These are phyloP conservation scores for Fusarium sacchari DNA, from an alignment of 2,329 filamentous ascomycete species.

Conservation along the genomic window DNA sequence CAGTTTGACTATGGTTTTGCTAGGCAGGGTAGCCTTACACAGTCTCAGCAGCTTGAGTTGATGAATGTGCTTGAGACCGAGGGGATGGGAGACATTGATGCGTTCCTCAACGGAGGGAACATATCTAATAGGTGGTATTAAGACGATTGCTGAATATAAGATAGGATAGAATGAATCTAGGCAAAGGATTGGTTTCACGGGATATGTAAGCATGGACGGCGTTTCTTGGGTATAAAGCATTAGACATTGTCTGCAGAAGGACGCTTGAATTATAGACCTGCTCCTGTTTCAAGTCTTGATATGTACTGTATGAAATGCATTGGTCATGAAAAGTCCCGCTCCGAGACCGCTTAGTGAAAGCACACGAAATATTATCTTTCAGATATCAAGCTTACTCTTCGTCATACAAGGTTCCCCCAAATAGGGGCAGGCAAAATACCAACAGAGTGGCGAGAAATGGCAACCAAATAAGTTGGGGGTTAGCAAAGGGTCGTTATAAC, in stretches of 20 bases:
- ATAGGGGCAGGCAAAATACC: background rate
- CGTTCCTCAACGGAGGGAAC: conserved; percentile 60
- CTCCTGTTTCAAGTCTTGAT: conserved; percentile 6
- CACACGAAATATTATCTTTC: background rate
- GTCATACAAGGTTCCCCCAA: background rate
- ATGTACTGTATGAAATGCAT: conserved; percentile 1
- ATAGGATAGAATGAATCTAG: conserved; percentile 14
- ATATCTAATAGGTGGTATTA: conserved; percentile 50
- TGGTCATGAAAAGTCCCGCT: background rate
- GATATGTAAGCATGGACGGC: conserved; percentile 13
- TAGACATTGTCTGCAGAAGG: conserved; percentile 21
- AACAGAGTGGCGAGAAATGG: background rate
- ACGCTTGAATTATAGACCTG: conserved; percentile 20
- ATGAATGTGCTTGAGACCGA: conserved; percentile 82
- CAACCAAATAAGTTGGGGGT: background rate
- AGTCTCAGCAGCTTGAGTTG: conserved; percentile 83
- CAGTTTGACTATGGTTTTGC: conserved; percentile 54
- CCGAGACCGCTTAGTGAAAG: background rate
- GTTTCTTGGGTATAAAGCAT: conserved; percentile 29
- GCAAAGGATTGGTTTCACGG: conserved; percentile 3
- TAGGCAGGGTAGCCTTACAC: conserved; percentile 76
- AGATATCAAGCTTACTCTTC: background rate
- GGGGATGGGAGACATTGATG: conserved; percentile 70
- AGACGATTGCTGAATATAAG: background rate
- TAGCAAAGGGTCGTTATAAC: background rate